Evolutionary conservation across 768 basidiomycete genomes (phyloP).

Genomic region (Cubamyces lactineus): DNA sequence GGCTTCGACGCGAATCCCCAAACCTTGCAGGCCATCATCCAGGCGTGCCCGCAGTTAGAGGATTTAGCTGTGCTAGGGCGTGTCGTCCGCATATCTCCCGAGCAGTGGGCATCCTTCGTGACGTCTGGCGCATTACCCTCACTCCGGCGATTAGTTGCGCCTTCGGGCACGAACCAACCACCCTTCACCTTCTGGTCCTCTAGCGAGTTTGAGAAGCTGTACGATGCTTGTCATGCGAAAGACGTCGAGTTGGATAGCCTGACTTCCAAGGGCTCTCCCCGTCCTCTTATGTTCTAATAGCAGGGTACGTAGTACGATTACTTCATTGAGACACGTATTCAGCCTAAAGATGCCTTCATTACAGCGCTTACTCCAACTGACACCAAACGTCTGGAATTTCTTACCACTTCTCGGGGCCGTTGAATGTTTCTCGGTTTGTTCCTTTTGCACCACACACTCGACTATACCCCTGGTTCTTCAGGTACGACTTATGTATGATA

Average conservation of each 20-base stretch:
- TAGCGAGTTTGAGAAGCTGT: constrained; percentile 23
- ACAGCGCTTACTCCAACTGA: not conserved
- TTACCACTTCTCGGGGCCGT: not conserved
- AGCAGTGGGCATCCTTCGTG: constrained; percentile 49
- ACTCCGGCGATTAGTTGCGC: constrained; percentile 41
- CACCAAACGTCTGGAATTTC: not conserved
- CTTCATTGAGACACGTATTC: not conserved
- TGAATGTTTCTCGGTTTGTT: not conserved
- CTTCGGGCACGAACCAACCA: constrained; percentile 44
- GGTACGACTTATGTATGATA: not conserved
- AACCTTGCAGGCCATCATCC: constrained; percentile 38
- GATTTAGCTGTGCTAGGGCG: constrained; percentile 47
- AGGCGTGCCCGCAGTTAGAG: constrained; percentile 43
- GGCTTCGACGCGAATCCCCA: constrained; percentile 46
- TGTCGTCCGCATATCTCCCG: constrained; percentile 38
- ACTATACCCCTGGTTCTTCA: constrained; percentile 2
- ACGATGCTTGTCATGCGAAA: constrained; percentile 28
- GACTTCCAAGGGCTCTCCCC: not conserved
- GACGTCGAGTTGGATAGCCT: constrained; percentile 11
- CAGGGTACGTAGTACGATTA: not conserved
- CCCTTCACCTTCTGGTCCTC: constrained; percentile 45
- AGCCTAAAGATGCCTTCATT: not conserved
- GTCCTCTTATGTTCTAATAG: too few relatives aligned
- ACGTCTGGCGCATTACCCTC: constrained; percentile 38
- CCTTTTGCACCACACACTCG: not conserved